Evolutionary conservation across 805 yeast species (phyloP), one percentile per base, ranked within the genome.

Genomic region (Lachancea mirantina): DNA sequence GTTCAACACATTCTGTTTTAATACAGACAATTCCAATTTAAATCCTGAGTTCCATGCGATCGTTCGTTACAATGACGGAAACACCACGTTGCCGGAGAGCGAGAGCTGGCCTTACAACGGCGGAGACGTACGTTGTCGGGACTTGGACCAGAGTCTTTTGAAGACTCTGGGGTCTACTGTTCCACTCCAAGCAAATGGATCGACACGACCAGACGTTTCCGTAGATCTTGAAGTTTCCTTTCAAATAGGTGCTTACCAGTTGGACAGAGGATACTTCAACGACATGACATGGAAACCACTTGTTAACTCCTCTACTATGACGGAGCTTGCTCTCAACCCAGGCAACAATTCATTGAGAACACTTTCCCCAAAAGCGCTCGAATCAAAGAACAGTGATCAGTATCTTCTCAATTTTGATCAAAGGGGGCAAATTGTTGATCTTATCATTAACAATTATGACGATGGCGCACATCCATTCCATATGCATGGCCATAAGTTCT

Each of bases 401-500:
- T 44, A 43, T 26, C 30, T 50, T 20, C 31, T 52, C 8, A 45
- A 49, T 19, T 28, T 50, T 22, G 40, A 49, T 29, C 24, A 49
- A 19, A 43, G 49, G 17, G 55, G 50, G 16, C 43, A 39, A 24
- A 67, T 70, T 22, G 67, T 82, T 25, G 89, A 82, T 43, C 49
- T 82, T 19, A 70, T 79, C 2, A 55, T 82, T 26, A 76, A 79
- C 52, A 82, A 81, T 47, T 64, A 61, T 42, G 92, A 81, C 49
- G 78, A 77, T 8, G 76, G 80, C 38, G 68, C 73, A 28, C 80
- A 74, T 47, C 80, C 80, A 2, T 73, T 74, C 69, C 80, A 74
- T 46, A 62, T 74, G 42, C 80, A 74, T 41, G 80, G 80, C 9
- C 52, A 55, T 32, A 52, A 52, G 35, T 52, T 52, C 33, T 52